Evolutionary conservation across 2,329 filamentous ascomycete genomes (phyloP).

Genomic region (Blastomyces gilchristii): DNA sequence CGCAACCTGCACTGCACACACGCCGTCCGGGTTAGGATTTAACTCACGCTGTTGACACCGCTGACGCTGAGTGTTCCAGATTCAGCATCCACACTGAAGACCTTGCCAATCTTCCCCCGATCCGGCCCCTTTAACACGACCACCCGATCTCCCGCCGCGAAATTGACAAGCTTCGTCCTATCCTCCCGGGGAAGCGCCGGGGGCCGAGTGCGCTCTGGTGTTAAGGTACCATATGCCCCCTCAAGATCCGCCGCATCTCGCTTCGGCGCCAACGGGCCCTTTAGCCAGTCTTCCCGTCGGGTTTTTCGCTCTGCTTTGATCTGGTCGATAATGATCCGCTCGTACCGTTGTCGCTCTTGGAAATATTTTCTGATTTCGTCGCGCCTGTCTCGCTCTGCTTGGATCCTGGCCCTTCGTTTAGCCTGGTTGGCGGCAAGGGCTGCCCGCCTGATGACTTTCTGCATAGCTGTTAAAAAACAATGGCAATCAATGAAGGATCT

Average conservation of each 20-base stretch:
- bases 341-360: conserved; percentile 23
- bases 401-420: conserved; percentile 36
- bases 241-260: conserved; percentile 54
- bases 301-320: conserved; percentile 44
- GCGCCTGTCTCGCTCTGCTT: conserved; percentile 33
- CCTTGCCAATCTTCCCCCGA: conserved; percentile 71
- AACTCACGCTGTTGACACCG: conserved; percentile 53
- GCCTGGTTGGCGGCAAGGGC: conserved; percentile 57
- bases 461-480: conserved; percentile 43
- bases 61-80: conserved; percentile 52
- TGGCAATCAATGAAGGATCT: conserved; percentile 16
- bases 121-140: conserved; percentile 68
- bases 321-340: conserved; percentile 27
- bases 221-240: conserved; percentile 51
- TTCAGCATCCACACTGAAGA: conserved; percentile 47
- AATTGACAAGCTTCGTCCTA: conserved; percentile 45
- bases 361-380: conserved; percentile 25
- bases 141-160: conserved; percentile 65
- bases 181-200: conserved; percentile 33
- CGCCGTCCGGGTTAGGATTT: background rate
- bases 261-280: conserved; percentile 68
- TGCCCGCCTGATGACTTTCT: conserved; percentile 59
- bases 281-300: conserved; percentile 64
- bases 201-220: conserved; percentile 26
- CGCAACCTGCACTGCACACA: background rate